Evolutionary conservation across 768 basidiomycete species (phyloP), one percentile per base, ranked within the genome.

Genomic region (Suillus americanus): DNA sequence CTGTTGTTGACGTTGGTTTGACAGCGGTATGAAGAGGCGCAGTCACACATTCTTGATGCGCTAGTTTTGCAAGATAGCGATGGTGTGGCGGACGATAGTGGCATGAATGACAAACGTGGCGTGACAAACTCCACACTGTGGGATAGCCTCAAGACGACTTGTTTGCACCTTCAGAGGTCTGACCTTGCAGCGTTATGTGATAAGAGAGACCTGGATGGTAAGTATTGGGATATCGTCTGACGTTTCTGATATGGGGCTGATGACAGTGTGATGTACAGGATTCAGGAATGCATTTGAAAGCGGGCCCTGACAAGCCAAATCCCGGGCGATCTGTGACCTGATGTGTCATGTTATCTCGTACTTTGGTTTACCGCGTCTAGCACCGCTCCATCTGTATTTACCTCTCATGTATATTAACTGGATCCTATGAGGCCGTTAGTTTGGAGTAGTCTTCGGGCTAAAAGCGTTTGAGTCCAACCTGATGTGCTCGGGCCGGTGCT

Each of bases 21-120:
- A 25, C 72, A 95, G 92, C 86, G 89, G 59, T 95, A 93, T 72
- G 87, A 90, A 46, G 92, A 97, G 71, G 95, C 93, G 1, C 91
- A 90, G 14, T 87, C 89, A 25, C 89, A 95, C 66, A 89, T 97
- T 54, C 80, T 98, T 10, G 94, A 96, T 72, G 95, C 97, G 7
- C 83, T 99, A 3, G 82, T 90, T 45, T 79, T 98, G 30, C 97
- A 99, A 75, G 92, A 96, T 65, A 87, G 86, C 57, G 96, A 98
- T 69, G 85, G 88, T 10, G 82, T 89, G n/a, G 71, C 71, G n/a
- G 83, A 86, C 37, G 71, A 73, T 8, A 70, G 73, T 54, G 79
- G 80, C 3, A 70, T 75, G 65, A 82, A 84, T 60, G 82, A 86
- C 60, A 79, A 78, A 48, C 87, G 89, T 46, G 92, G 91, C 9